Evolutionary conservation across 2,329 filamentous ascomycete genomes (phyloP).

Genomic region (Scedosporium dehoogii): DNA sequence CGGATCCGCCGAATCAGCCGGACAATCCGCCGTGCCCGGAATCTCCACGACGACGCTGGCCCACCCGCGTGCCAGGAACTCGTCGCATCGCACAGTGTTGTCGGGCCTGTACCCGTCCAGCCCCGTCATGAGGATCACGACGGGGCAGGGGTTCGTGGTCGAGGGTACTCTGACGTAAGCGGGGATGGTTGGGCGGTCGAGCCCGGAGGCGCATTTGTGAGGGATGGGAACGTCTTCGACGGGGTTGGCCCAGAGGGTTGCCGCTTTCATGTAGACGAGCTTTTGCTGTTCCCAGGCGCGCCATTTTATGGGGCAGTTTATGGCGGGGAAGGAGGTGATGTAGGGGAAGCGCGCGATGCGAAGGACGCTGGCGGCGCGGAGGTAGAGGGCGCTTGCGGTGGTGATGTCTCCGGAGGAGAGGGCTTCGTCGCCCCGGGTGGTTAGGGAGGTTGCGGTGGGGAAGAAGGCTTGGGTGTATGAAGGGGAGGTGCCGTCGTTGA

Average conservation of each 20-base stretch:
- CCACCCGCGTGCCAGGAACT: slow-evolving; percentile 55
- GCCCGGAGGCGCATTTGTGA: slow-evolving; percentile 37
- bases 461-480: slow-evolving; percentile 57
- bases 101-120: slow-evolving; percentile 55
- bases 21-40: slow-evolving; percentile 45
- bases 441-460: slow-evolving; percentile 48
- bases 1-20: slow-evolving; percentile 52
- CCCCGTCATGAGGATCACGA: slow-evolving; percentile 49
- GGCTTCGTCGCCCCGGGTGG: slow-evolving; percentile 39
- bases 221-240: slow-evolving; percentile 53
- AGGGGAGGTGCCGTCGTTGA: slow-evolving; percentile 56
- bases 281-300: slow-evolving; percentile 59
- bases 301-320: slow-evolving; percentile 39
- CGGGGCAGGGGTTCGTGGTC: slow-evolving; percentile 23
- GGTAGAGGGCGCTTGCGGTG: slow-evolving; percentile 51
- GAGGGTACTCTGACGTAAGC: slow-evolving; percentile 54
- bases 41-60: slow-evolving; percentile 50
- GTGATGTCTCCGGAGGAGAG: slow-evolving; percentile 35
- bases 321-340: slow-evolving; percentile 27
- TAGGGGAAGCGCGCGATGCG: slow-evolving; percentile 64
- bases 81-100: slow-evolving; percentile 49
- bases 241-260: slow-evolving; percentile 41
- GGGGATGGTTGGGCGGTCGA: slow-evolving; percentile 48
- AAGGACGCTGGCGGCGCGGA: slow-evolving; percentile 64
- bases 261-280: slow-evolving; percentile 49